A percentile compares a stretch with the other conserved stretches of the same genome.
phyloP scores from a whole-genome alignment of 345 rosid genomes.

The Populus pruinosa region DNA sequence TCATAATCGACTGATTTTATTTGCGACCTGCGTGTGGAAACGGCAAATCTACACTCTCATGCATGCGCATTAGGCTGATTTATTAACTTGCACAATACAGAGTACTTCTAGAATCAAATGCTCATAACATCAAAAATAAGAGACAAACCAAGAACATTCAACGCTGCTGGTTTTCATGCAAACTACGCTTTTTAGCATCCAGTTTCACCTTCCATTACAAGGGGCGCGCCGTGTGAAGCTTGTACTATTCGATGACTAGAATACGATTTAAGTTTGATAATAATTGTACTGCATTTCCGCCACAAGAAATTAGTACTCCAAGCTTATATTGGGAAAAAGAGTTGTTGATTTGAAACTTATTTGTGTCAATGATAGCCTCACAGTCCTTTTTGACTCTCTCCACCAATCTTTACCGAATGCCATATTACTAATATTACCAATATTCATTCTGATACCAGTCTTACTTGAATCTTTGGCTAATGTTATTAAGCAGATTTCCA shows the following conservation, averaged over 20 bases:
- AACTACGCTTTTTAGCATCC: constrained; percentile 4
- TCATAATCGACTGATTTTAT: neutral
- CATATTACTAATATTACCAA: neutral
- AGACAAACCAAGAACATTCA: neutral
- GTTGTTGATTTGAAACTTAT: neutral
- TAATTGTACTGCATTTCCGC: neutral
- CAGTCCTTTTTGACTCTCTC: neutral
- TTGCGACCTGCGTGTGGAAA: neutral
- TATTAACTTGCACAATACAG: neutral
- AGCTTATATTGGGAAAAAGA: neutral
- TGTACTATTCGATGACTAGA: neutral
- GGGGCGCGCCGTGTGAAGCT: constrained; percentile 5
- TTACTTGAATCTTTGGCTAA: neutral
- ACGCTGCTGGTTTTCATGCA: constrained; percentile 5
- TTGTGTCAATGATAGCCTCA: neutral
- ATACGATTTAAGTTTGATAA: neutral
- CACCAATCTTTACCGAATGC: neutral
- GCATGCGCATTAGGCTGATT: neutral
- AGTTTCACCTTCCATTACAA: constrained; percentile 9
- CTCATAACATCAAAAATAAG: neutral
- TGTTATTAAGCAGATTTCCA: neutral
- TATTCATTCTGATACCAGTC: neutral
- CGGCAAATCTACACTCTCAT: neutral
- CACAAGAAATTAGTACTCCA: neutral
- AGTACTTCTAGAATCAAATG: neutral